Evolutionary conservation across 176 grass and related monocot species (phyloP).

Genomic region (Eremochloa ophiuroides): DNA sequence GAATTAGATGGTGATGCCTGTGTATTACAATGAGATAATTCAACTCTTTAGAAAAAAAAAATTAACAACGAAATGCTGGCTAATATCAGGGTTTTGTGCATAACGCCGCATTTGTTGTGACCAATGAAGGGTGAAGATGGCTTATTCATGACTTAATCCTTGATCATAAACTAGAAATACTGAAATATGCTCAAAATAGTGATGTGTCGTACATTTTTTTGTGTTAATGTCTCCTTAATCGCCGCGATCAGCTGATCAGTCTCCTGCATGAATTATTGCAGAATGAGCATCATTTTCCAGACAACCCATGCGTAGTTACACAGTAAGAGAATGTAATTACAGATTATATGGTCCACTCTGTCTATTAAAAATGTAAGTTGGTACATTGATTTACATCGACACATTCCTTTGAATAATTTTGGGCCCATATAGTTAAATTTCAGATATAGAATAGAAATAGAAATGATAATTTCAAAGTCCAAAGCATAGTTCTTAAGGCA

Average conservation of each 20-base stretch:
- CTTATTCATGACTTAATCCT: not conserved
- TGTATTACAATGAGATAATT: constrained; percentile 9
- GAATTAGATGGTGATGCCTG: constrained; percentile 52
- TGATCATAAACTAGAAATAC: not conserved
- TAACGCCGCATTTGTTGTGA: not conserved
- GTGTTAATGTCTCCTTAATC: constrained; percentile 44
- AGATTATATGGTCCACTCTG: not conserved
- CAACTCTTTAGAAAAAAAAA: not conserved
- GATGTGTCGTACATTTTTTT: constrained; percentile 44
- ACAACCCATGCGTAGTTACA: not conserved
- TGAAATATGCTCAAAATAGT: not conserved
- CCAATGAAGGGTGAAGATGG: not conserved
- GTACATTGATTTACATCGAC: not conserved
- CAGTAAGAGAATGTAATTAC: not conserved
- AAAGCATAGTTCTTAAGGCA: too few relatives aligned
- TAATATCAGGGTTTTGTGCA: not conserved
- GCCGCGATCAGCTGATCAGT: constrained; percentile 48
- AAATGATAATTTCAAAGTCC: not conserved
- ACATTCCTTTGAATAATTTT: not conserved
- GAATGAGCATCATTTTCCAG: not conserved
- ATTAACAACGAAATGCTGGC: not conserved
- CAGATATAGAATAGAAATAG: not conserved
- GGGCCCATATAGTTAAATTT: not conserved
- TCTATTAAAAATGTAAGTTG: not conserved
- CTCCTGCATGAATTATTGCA: constrained; percentile 50